Evolutionary conservation across 352 stramenopile genomes (phyloP).

Genomic region (Blastocystis sp.): DNA sequence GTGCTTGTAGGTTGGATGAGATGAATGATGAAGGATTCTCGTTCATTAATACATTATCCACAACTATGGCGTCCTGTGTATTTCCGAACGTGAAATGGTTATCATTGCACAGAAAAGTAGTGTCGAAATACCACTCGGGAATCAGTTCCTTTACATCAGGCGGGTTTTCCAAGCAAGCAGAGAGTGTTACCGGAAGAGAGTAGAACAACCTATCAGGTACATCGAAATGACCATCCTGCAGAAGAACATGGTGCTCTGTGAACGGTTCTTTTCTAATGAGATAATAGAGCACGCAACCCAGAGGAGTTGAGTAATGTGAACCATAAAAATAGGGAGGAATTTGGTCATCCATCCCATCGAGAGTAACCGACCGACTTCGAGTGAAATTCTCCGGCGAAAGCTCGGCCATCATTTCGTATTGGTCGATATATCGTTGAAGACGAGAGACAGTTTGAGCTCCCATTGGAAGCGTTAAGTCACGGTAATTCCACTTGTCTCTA

Average conservation of each 20-base stretch:
- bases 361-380: not conserved
- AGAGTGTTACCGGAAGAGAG: conserved; percentile 83
- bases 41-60: not conserved
- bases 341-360: conserved; percentile 66
- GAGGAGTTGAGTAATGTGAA: conserved; percentile 87
- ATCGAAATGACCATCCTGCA: conserved; percentile 95
- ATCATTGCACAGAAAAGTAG: conserved; percentile 86
- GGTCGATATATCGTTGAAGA: conserved; percentile 69
- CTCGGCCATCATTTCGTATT: conserved; percentile 12
- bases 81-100: conserved; percentile 87
- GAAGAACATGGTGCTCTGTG: conserved; percentile 79
- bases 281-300: conserved; percentile 92
- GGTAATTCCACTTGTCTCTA: conserved; percentile 75
- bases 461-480: conserved; percentile 89
- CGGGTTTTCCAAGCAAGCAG: conserved; percentile 84
- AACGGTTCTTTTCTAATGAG: conserved; percentile 91
- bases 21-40: conserved; percentile 80
- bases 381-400: conserved; percentile 24
- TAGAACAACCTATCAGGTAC: conserved; percentile 91
- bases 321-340: conserved; percentile 82
- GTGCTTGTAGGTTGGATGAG: conserved; percentile 81
- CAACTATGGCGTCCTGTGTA: conserved; percentile 68
- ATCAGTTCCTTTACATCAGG: conserved; percentile 97
- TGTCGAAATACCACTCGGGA: conserved; percentile 88
- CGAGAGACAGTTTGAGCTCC: conserved; percentile 80